phyloP scores from a whole-genome alignment of 768 basidiomycete genomes.

The Punctularia strigosozonata region DNA sequence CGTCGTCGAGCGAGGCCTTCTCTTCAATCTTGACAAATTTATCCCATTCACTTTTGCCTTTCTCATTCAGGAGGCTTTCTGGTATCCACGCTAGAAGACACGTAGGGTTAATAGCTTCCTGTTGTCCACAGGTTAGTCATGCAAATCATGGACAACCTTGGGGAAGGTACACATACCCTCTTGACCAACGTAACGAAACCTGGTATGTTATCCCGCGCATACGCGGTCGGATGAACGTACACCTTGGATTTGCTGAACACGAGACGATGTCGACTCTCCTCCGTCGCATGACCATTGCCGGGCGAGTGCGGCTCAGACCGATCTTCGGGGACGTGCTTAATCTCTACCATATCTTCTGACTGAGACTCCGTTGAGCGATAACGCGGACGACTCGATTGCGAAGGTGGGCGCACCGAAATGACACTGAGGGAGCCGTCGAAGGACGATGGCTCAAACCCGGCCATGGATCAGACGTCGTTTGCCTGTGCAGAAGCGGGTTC shows the following conservation, averaged over 20 bases:
- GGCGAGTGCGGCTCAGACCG: slow-evolving; percentile 18
- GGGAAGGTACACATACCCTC: slow-evolving; percentile 43
- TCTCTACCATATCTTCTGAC: slow-evolving; percentile 66
- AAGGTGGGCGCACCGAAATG: slow-evolving; percentile 15
- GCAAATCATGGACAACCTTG: too few relatives aligned
- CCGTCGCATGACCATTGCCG: slow-evolving; percentile 18
- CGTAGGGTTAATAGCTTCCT: slow-evolving; percentile 67
- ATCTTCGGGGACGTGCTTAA: too few relatives aligned
- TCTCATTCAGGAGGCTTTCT: slow-evolving; percentile 71
- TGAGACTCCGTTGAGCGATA: slow-evolving; percentile 7
- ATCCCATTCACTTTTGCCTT: slow-evolving; percentile 75
- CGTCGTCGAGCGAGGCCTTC: slow-evolving; percentile 41
- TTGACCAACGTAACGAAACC: slow-evolving; percentile 91
- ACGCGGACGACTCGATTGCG: background rate
- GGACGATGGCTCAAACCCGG: slow-evolving; percentile 23
- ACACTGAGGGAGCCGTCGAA: slow-evolving; percentile 36
- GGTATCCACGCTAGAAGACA: slow-evolving; percentile 93
- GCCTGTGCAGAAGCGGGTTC: too few relatives aligned
- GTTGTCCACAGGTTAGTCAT: too few relatives aligned
- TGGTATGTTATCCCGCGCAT: slow-evolving; percentile 84
- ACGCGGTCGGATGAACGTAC: slow-evolving; percentile 89
- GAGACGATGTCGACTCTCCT: slow-evolving; percentile 57
- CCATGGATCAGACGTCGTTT: too few relatives aligned
- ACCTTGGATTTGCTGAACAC: slow-evolving; percentile 91
- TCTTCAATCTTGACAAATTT: slow-evolving; percentile 85